Base-by-base conservation (phyloP, 345 rosid species). In the Salix udensis region DNA sequence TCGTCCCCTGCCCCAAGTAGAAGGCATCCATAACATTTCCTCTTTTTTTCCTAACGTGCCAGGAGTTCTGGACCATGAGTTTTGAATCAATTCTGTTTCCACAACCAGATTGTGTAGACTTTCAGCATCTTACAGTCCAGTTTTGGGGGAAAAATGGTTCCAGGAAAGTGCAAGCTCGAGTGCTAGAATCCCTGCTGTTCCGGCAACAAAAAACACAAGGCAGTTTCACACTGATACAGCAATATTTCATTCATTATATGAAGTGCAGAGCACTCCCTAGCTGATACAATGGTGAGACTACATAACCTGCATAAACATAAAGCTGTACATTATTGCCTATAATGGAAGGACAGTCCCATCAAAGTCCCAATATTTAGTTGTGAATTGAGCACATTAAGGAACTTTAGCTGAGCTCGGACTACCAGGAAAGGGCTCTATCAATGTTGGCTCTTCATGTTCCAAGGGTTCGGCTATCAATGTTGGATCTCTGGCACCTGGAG, bases 391-490 rank as follows among this genome's bases (percentile, higher is more conserved):
- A 11, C 8, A 42, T 74, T 37, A 64, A 21, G 70, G 31, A 65
- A 30, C 23, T 75, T 65, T 37, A 50, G 64, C 46, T 34, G 52
- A 39, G 39, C 36, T 66, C 42, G 7, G 55, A 75, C 23, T 16
- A 44, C 46, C 72, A 37, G 37, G 46, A 34, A 37, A 28, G 58
- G 10, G 65, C 52, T 60, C 72, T 83, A 82, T 67, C 64, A 58
- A 58, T 23, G 64, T 23, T 11, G 24, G 6, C 64, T 58, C 64
- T 58, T 1, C 62, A n/a, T 58, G 61, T n/a, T 55, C 61, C 62
- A 58, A n/a, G 62, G 62, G 62, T 9, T 42, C 46, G 46, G 46
- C 46, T 42, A 42, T 42, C 46, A 42, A 42, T 42, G 46, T 42
- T 42, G 44, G 44, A 40, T 40, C 44, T 10, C 44, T 40, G 44